These are phyloP conservation scores for Paramecium pentaurelia DNA, from an alignment of 73 alveolate species.

Conservation along the genomic window DNA sequence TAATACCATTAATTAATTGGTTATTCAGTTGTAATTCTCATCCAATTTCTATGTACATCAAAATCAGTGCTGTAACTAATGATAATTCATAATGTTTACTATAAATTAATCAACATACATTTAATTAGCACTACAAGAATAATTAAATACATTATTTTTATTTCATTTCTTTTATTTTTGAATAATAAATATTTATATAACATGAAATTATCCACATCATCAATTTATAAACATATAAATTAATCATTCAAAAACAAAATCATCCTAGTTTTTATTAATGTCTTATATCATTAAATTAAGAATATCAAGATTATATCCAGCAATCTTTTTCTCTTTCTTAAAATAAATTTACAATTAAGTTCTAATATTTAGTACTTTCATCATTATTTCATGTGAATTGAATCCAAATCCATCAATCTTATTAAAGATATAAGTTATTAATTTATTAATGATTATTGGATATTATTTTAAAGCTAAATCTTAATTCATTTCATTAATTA, in stretches of 20 bases:
- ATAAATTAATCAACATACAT: neutral
- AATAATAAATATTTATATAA: neutral
- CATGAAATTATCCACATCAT: neutral
- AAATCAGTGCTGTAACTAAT: constrained; percentile 86
- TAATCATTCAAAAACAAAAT: constrained; percentile 10
- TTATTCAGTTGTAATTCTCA: constrained; percentile 79
- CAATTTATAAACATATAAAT: neutral
- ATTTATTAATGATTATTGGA: neutral
- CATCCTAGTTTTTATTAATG: neutral
- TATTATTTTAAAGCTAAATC: neutral
- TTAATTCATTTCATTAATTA: constrained; percentile 19
- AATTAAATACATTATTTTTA: neutral
- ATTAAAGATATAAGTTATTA: constrained; percentile 3
- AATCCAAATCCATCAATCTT: constrained; percentile 46
- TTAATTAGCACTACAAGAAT: neutral
- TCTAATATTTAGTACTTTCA: neutral
- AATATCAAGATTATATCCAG: constrained; percentile 7
- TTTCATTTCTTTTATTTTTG: neutral
- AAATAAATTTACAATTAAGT: neutral
- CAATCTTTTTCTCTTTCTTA: neutral
- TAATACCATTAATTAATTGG: constrained; percentile 88
- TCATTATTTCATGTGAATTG: neutral
- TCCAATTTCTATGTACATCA: constrained; percentile 95
- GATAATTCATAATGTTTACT: neutral
- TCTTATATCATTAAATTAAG: constrained; percentile 1